Percentiles rank a stretch among this genome's conserved stretches.
Conservation (phyloP, 2,329 filamentous ascomycete genomes). For the Exophiala sp. region DNA sequence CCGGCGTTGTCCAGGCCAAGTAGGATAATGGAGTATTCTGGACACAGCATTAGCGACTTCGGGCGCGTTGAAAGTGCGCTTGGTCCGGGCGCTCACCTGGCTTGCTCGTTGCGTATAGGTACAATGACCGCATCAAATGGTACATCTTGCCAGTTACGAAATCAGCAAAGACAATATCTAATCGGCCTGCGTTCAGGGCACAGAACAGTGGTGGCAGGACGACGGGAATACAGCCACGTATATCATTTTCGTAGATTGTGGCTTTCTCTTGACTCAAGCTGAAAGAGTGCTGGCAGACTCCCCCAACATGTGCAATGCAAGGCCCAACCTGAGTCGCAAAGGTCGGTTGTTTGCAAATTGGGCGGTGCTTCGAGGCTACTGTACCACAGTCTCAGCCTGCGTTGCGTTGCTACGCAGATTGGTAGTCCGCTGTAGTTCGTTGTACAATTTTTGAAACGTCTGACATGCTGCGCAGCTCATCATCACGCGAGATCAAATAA, state of each 20-base stretch:
- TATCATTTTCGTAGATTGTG: slow-evolving; percentile 14
- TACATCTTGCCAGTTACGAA: slow-evolving; percentile 61
- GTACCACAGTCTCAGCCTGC: too few relatives aligned
- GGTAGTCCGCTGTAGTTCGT: too few relatives aligned
- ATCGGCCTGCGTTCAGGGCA: neutral
- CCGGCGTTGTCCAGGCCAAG: slow-evolving; percentile 97
- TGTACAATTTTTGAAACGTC: too few relatives aligned
- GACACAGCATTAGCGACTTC: neutral
- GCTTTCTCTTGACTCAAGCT: too few relatives aligned
- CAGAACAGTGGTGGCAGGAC: neutral
- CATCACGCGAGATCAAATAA: slow-evolving; percentile 17
- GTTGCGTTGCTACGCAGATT: too few relatives aligned
- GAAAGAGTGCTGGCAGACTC: too few relatives aligned
- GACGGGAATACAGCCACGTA: slow-evolving; percentile 15
- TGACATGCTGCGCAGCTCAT: too few relatives aligned
- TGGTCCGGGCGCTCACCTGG: slow-evolving; percentile 60
- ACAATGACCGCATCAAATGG: slow-evolving; percentile 90
- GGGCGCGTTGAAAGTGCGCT: neutral
- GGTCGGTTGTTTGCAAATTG: too few relatives aligned
- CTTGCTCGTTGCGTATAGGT: slow-evolving; percentile 93
- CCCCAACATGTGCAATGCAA: neutral
- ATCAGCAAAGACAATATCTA: neutral
- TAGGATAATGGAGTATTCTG: slow-evolving; percentile 95
- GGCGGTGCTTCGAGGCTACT: too few relatives aligned
- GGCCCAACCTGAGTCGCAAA: neutral